Percentiles rank a stretch among this genome's conserved stretches.
These are phyloP conservation scores for Lenwebbia sp. DNA, from an alignment of 345 rosid genomes.

Conservation along the genomic window DNA sequence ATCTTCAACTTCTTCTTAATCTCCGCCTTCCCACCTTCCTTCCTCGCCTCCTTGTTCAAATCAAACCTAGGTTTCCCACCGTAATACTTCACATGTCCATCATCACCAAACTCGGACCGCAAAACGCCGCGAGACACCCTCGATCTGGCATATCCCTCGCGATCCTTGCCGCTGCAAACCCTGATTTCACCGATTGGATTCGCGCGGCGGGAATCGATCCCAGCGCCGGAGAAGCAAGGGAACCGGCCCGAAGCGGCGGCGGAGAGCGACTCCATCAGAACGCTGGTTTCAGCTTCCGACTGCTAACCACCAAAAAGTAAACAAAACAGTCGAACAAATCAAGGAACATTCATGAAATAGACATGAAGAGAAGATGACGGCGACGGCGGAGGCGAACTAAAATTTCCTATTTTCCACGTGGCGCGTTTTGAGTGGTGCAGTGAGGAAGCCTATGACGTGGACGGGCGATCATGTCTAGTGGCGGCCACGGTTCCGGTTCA, in stretches of 20 bases:
- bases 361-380: not conserved
- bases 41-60: conserved; percentile 7
- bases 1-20: conserved; percentile 35
- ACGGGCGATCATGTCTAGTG: no score
- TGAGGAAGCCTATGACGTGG: not conserved
- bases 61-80: conserved; percentile 11
- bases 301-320: not conserved
- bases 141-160: not conserved
- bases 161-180: not conserved
- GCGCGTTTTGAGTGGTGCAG: not conserved
- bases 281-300: not conserved
- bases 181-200: not conserved
- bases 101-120: conserved; percentile 19
- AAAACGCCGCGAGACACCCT: not conserved
- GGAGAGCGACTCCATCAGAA: not conserved
- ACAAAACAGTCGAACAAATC: not conserved
- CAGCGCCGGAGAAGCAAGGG: not conserved
- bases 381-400: not conserved
- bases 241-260: conserved; percentile 15
- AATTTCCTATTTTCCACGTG: not conserved
- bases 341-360: not conserved
- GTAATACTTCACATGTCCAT: conserved; percentile 29
- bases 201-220: not conserved
- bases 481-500: no score
- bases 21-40: conserved; percentile 20